A percentile compares a stretch with the other conserved stretches of the same genome.
Evolutionary conservation across 2,329 filamentous ascomycete genomes (phyloP).

Genomic region (Ophiostoma quercus): DNA sequence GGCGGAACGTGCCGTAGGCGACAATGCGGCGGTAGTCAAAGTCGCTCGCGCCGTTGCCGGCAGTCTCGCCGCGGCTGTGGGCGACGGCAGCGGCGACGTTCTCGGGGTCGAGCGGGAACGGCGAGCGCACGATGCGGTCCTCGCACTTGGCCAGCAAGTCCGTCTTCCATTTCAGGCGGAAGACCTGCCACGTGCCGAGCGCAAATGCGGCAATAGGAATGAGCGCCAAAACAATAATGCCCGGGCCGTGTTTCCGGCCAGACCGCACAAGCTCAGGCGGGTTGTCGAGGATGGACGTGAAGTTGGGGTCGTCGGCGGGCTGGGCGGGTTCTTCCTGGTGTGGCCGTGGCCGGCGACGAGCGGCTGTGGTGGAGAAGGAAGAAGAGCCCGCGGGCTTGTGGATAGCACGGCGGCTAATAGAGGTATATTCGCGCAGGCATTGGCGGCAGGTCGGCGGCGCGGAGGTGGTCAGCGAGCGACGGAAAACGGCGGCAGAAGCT

Average conservation of each 20-base stretch:
- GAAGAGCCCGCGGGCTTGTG: background rate
- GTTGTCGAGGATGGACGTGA: constrained; percentile 81
- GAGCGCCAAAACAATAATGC: constrained; percentile 73
- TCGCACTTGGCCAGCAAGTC: constrained; percentile 87
- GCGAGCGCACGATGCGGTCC: constrained; percentile 79
- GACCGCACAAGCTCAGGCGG: constrained; percentile 74
- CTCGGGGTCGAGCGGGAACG: constrained; percentile 72
- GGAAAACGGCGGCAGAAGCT: constrained; percentile 8
- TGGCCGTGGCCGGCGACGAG: constrained; percentile 9
- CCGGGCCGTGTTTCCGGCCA: constrained; percentile 68
- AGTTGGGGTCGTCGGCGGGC: constrained; percentile 69
- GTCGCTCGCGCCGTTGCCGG: constrained; percentile 35
- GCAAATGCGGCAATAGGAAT: constrained; percentile 88
- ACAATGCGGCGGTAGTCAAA: constrained; percentile 89
- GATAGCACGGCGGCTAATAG: background rate
- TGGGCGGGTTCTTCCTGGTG: constrained; percentile 32
- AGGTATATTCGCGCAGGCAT: constrained; percentile 14
- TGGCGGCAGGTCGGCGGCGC: constrained; percentile 15
- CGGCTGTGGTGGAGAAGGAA: constrained; percentile 13
- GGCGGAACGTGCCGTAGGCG: constrained; percentile 66
- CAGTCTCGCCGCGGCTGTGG: constrained; percentile 33
- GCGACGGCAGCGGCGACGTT: constrained; percentile 75
- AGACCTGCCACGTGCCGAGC: constrained; percentile 92
- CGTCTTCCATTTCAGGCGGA: constrained; percentile 89
- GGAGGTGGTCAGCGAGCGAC: constrained; percentile 1